phyloP scores from a whole-genome alignment of 2,329 filamentous ascomycete species.

The Trichoderma atroviride region DNA sequence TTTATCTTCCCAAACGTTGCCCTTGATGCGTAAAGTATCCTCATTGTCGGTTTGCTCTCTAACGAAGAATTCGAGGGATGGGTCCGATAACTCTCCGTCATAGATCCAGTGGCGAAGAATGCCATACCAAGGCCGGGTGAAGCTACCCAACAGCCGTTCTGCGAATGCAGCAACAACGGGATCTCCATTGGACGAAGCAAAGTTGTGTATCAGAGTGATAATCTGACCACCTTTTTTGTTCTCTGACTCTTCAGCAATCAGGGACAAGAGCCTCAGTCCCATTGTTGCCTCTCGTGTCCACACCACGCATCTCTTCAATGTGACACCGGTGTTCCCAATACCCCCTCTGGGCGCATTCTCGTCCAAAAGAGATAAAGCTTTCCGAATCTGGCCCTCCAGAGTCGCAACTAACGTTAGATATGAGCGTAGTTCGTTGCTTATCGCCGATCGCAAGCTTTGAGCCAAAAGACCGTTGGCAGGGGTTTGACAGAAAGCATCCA shows the following conservation, averaged over 20 bases:
- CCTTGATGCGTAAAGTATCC: slow-evolving; percentile 57
- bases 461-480: slow-evolving; percentile 82
- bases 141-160: slow-evolving; percentile 80
- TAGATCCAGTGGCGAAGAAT: slow-evolving; percentile 98
- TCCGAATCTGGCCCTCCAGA: slow-evolving; percentile 86
- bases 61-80: slow-evolving; percentile 94
- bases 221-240: slow-evolving; percentile 84
- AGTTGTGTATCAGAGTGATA: slow-evolving; percentile 89
- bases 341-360: slow-evolving; percentile 67
- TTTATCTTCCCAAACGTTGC: slow-evolving; percentile 97
- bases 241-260: slow-evolving; percentile 90
- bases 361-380: slow-evolving; percentile 75
- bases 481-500: slow-evolving; percentile 80
- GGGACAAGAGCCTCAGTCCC: slow-evolving; percentile 87
- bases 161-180: slow-evolving; percentile 93
- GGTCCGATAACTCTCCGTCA: slow-evolving; percentile 95
- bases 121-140: slow-evolving; percentile 94
- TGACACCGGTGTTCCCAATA: slow-evolving; percentile 85
- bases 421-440: slow-evolving; percentile 80
- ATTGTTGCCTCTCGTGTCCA: slow-evolving; percentile 98
- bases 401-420: slow-evolving; percentile 91
- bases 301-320: slow-evolving; percentile 90
- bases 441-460: slow-evolving; percentile 87
- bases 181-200: slow-evolving; percentile 91
- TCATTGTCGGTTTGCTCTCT: slow-evolving; percentile 67